A percentile compares a stretch with the other conserved stretches of the same genome.
Evolutionary conservation across 2,329 filamentous ascomycete species (phyloP).

Genomic region (Fusarium sp.): DNA sequence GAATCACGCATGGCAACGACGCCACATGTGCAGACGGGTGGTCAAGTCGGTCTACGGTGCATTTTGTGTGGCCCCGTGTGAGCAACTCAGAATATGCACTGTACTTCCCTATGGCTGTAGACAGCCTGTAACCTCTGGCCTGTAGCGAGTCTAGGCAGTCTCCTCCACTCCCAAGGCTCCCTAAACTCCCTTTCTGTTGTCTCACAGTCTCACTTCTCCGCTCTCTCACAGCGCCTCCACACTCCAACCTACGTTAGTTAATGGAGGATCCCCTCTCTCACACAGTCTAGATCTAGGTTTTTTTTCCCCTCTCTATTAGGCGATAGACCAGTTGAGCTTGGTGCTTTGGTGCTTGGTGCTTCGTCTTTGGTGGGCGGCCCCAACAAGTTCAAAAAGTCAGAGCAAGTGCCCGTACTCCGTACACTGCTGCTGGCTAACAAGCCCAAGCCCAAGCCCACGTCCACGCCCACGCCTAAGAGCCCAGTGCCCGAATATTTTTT

Average conservation of each 20-base stretch:
- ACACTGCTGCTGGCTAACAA: slow-evolving; percentile 33
- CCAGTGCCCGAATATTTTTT: slow-evolving; percentile 54
- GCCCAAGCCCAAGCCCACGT: slow-evolving; percentile 31
- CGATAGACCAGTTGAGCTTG: slow-evolving; percentile 48
- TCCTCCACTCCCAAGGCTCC: slow-evolving; percentile 2
- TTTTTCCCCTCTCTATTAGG: slow-evolving; percentile 25
- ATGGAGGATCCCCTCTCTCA: slow-evolving; percentile 42
- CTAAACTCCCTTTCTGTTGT: slow-evolving; percentile 40
- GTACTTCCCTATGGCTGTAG: slow-evolving; percentile 33
- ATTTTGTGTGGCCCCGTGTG: slow-evolving; percentile 12
- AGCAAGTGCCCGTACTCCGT: slow-evolving; percentile 3
- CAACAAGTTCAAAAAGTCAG: slow-evolving; percentile 2
- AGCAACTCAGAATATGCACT: slow-evolving; percentile 10
- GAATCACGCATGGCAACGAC: slow-evolving; percentile 32
- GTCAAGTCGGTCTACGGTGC: neutral
- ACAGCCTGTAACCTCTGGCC: too few species aligned
- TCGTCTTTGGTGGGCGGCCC: neutral
- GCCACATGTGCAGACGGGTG: slow-evolving; percentile 28
- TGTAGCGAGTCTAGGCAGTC: neutral
- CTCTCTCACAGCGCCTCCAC: slow-evolving; percentile 43
- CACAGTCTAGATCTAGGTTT: slow-evolving; percentile 38
- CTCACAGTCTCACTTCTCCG: slow-evolving; percentile 45
- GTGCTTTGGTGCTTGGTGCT: slow-evolving; percentile 18
- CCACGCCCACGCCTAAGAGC: slow-evolving; percentile 21
- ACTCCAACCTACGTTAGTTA: slow-evolving; percentile 27